phyloP scores from a whole-genome alignment of 2,329 filamentous ascomycete genomes.

The Claviceps sp. region DNA sequence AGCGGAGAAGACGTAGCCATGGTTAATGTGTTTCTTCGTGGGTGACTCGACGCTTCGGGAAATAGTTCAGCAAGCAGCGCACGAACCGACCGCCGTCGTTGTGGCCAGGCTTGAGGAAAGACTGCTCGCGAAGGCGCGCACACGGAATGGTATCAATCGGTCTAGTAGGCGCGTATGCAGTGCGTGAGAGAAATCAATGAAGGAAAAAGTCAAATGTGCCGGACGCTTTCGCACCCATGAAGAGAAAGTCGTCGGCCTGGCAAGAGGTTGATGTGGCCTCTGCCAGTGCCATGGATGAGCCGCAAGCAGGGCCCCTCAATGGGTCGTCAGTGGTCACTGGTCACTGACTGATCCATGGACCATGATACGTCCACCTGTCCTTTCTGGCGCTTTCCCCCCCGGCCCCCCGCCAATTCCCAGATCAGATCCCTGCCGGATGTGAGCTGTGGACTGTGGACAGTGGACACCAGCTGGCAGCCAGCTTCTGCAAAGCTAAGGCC shows the following conservation, averaged over 20 bases:
- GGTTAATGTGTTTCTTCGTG: neutral
- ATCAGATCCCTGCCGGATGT: conserved; percentile 5
- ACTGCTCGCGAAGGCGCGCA: neutral
- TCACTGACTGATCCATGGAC: too few species aligned
- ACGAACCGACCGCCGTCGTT: neutral
- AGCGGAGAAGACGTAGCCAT: conserved; percentile 21
- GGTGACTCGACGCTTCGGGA: conserved; percentile 1
- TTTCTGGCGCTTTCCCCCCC: neutral
- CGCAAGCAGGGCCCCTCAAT: too few species aligned
- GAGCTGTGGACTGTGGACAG: neutral
- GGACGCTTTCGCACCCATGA: neutral
- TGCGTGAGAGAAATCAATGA: neutral
- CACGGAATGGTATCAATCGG: neutral
- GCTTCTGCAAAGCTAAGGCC: neutral
- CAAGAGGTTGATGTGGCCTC: conserved; percentile 24
- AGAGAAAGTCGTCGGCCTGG: neutral
- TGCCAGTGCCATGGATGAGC: conserved; percentile 1
- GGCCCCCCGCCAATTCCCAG: neutral
- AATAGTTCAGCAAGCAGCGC: neutral
- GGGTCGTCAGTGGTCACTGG: too few species aligned
- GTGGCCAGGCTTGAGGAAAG: neutral
- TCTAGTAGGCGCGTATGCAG: neutral
- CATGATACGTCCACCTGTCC: conserved; percentile 7
- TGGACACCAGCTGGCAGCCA: neutral
- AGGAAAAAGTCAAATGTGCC: conserved; percentile 2